Conservation (phyloP, 257 asterid genomes). For the Henckelia pumila region DNA sequence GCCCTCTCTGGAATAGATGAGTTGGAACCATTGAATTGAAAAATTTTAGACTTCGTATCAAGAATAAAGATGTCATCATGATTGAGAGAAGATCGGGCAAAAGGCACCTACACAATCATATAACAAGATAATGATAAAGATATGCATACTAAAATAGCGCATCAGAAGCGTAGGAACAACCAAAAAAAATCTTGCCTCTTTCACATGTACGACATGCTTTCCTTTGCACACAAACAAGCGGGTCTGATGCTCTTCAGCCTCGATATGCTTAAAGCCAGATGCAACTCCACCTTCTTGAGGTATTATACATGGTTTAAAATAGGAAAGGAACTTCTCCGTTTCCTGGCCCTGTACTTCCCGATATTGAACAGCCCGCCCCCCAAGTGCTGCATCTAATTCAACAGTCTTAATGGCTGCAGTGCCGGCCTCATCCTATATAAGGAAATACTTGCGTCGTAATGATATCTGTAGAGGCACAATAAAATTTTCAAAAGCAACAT, state of each 20-base stretch:
- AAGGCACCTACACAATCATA: constrained; percentile 64
- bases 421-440: constrained; percentile 81
- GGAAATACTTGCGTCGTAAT: constrained; percentile 25
- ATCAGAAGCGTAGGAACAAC: constrained; percentile 5
- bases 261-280: constrained; percentile 80
- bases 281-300: constrained; percentile 98
- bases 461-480: not conserved
- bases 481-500: not conserved
- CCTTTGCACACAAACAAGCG: constrained; percentile 88
- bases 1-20: constrained; percentile 99
- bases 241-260: constrained; percentile 74
- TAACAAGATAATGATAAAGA: constrained; percentile 23
- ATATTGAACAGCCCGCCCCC: constrained; percentile 97
- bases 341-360: constrained; percentile 98
- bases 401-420: constrained; percentile 86
- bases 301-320: constrained; percentile 95
- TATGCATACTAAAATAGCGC: constrained; percentile 8
- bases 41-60: constrained; percentile 85
- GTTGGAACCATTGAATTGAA: constrained; percentile 95
- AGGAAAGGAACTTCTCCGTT: constrained; percentile 95
- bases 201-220: constrained; percentile 91
- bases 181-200: constrained; percentile 66
- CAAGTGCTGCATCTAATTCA: constrained; percentile 92
- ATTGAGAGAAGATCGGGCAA: constrained; percentile 92
- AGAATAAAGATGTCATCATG: constrained; percentile 95